phyloP scores from a whole-genome alignment of 805 yeast species.

The Middelhovenomyces tepae region DNA sequence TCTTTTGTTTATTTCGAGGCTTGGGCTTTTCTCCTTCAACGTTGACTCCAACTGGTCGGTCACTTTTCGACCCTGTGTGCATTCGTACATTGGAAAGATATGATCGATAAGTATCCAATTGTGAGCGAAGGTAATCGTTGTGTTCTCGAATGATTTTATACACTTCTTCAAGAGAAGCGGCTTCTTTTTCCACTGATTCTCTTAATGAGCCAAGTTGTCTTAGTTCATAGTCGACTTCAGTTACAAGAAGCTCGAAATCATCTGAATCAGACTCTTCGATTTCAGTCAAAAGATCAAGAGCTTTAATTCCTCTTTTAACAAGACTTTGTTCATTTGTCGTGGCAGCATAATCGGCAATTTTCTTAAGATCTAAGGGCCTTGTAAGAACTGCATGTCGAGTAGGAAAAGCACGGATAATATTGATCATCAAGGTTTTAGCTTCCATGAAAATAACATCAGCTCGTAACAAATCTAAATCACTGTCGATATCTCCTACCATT shows the following conservation, averaged over 20 bases:
- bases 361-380: constrained; percentile 22
- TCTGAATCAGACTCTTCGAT: constrained; percentile 17
- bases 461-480: constrained; percentile 17
- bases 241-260: constrained; percentile 22
- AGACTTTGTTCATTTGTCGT: constrained; percentile 20
- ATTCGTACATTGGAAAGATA: constrained; percentile 28
- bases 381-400: constrained; percentile 16
- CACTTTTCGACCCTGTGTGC: constrained; percentile 24
- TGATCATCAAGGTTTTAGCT: constrained; percentile 27
- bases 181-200: constrained; percentile 25
- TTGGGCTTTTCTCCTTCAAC: constrained; percentile 1
- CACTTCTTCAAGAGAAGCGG: constrained; percentile 25
- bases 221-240: constrained; percentile 29
- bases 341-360: constrained; percentile 27
- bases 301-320: constrained; percentile 27
- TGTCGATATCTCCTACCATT: constrained; percentile 21
- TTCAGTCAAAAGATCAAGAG: constrained; percentile 23
- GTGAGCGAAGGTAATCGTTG: constrained; percentile 28
- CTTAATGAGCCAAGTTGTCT: constrained; percentile 26
- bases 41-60: constrained; percentile 14
- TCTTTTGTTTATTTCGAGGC: not conserved
- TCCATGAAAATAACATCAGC: constrained; percentile 28
- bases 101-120: constrained; percentile 29
- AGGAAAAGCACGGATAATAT: constrained; percentile 29
- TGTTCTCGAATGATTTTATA: constrained; percentile 26